Base-by-base conservation (phyloP, 352 stramenopile genomes). In the Globisporangium rhizosaccharum region DNA sequence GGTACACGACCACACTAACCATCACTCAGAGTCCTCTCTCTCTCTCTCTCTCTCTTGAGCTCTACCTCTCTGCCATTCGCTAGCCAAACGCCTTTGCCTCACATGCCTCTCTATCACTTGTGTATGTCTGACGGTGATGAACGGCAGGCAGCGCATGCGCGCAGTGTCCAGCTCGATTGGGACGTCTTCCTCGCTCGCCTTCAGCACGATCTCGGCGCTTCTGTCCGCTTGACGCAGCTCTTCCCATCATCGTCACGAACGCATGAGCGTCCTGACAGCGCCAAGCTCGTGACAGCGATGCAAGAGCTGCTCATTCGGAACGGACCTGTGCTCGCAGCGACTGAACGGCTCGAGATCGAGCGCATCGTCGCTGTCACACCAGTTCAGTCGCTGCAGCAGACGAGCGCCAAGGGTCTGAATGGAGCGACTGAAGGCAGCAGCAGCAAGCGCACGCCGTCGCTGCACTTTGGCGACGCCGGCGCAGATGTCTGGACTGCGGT, bases 111-210 rank as follows among this genome's bases (percentile, higher is more conserved):
- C 3, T 23, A n/a, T 26, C 12, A 18, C 14, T 15, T 17, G n/a
- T 26, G 47, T 23, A 23, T 36, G 47, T 36, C 20, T 26, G 15
- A 36, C 20, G 20, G 26, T 15, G 30, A 18, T 20, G 48, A 39
- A 4, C 41, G 41, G 20, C 20, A 56, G 51, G 33, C 11, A 28
- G 33, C 20, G 18, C 53, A 57, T 10, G 60, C 66, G 20, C 26
- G 62, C 11, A 37, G 46, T 10, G 59, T 30, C 11, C 57, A 70
- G 45, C 63, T 65, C 52, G 51, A 67, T 7, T 80, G 72, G 72
- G 57, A 71, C 45, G 48, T 68, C 11, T 80, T 80, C 56, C 51
- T 78, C 17, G 12, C 67, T 48, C 70, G 72, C 14, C 53, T 80
- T 11, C 50, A 75, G 48, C 60, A 73, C 51, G 72, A 80, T 48